Evolutionary conservation across 768 basidiomycete species (phyloP).

Genomic region (Mycena kentingensis): DNA sequence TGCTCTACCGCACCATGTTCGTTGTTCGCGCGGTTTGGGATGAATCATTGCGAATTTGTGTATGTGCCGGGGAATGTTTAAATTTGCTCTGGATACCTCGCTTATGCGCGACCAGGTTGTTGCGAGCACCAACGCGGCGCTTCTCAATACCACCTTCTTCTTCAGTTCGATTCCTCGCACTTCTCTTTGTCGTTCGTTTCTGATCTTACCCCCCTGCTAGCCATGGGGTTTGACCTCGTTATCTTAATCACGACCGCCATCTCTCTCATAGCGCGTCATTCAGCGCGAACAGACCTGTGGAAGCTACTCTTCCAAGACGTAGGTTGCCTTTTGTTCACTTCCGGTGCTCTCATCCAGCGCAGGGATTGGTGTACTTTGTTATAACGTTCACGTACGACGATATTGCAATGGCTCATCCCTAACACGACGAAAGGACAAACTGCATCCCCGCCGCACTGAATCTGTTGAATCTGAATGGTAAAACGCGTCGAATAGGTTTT

Average conservation of each 20-base stretch:
- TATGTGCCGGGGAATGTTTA: neutral
- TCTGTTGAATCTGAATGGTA: slow-evolving; percentile 61
- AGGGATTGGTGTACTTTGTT: slow-evolving; percentile 67
- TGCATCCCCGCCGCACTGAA: slow-evolving; percentile 69
- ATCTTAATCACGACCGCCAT: neutral
- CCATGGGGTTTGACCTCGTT: slow-evolving; percentile 66
- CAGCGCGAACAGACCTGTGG: slow-evolving; percentile 63
- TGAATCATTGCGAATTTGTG: slow-evolving; percentile 40
- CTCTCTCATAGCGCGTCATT: slow-evolving; percentile 42
- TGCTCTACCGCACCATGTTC: slow-evolving; percentile 72
- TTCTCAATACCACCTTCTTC: slow-evolving; percentile 68
- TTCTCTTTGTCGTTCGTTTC: neutral
- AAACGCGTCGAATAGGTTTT: slow-evolving; percentile 30
- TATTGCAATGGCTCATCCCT: neutral
- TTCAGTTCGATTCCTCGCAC: slow-evolving; percentile 52
- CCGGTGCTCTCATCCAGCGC: neutral
- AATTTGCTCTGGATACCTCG: neutral
- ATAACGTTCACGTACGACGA: no score
- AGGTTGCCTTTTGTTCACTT: neutral
- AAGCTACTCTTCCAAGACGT: slow-evolving; percentile 66
- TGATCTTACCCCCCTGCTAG: slow-evolving; percentile 35
- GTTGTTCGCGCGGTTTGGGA: slow-evolving; percentile 62
- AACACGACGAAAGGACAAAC: slow-evolving; percentile 43
- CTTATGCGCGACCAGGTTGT: slow-evolving; percentile 33
- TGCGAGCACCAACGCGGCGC: slow-evolving; percentile 50